phyloP scores from a whole-genome alignment of 768 basidiomycete genomes.

The Vararia minispora region DNA sequence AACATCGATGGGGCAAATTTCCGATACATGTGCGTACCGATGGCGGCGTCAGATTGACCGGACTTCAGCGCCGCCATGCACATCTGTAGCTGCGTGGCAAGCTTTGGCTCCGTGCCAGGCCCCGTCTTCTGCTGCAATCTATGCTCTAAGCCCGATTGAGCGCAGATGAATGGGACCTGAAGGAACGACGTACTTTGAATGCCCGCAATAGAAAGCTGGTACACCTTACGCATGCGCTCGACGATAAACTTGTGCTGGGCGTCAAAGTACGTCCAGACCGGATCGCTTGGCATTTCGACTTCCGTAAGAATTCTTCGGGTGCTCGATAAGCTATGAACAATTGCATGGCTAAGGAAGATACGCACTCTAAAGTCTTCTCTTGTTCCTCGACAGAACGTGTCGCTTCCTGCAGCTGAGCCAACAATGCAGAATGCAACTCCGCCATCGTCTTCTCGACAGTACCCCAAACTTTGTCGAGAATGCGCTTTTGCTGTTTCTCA shows the following conservation, averaged over 20 bases:
- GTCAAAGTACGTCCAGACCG: constrained; percentile 94
- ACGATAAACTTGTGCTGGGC: constrained; percentile 84
- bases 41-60: constrained; percentile 48
- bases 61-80: constrained; percentile 50
- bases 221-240: constrained; percentile 58
- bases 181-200: constrained; percentile 34
- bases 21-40: too few species aligned
- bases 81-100: constrained; percentile 47
- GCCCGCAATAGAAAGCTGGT: constrained; percentile 36
- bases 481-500: constrained; percentile 78
- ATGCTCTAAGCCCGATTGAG: constrained; percentile 24
- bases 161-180: constrained; percentile 1
- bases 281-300: constrained; percentile 77
- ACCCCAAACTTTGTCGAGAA: constrained; percentile 93
- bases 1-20: too few species aligned
- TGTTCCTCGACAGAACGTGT: constrained; percentile 81
- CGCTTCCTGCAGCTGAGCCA: constrained; percentile 73
- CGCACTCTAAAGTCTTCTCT: constrained; percentile 93
- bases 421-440: constrained; percentile 74
- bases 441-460: constrained; percentile 92
- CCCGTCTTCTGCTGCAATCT: constrained; percentile 32
- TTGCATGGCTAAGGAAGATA: constrained; percentile 4
- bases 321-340: constrained; percentile 8
- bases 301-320: constrained; percentile 80
- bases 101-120: constrained; percentile 24